Percentiles rank a stretch among this genome's conserved stretches.
Evolutionary conservation across 2,329 filamentous ascomycete genomes (phyloP).

Genomic region (Zymoseptoria tritici): DNA sequence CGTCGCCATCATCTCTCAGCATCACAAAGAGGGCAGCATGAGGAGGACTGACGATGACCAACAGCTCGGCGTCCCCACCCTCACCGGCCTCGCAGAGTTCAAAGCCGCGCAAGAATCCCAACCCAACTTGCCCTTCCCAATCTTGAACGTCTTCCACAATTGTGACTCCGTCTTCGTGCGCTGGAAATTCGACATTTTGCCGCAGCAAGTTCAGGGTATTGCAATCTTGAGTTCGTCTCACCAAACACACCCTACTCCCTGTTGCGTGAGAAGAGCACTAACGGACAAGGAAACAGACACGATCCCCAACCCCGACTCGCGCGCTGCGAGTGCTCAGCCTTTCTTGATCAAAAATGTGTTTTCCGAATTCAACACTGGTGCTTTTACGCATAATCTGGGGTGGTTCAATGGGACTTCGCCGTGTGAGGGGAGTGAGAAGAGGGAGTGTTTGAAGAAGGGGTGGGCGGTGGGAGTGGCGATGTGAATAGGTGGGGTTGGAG

Average conservation of each 20-base stretch:
- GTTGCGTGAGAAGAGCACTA: no score
- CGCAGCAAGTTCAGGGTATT: slow-evolving; percentile 20
- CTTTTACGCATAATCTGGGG: slow-evolving; percentile 4
- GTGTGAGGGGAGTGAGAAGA: background rate
- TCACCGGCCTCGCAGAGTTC: slow-evolving; percentile 13
- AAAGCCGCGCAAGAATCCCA: slow-evolving; percentile 19
- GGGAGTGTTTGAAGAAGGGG: background rate
- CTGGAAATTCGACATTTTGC: slow-evolving; percentile 19
- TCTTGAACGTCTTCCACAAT: slow-evolving; percentile 21
- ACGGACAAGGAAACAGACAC: background rate
- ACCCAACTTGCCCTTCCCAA: slow-evolving; percentile 20
- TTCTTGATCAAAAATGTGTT: slow-evolving; percentile 21
- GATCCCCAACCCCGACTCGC: background rate
- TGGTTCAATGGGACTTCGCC: slow-evolving; percentile 3
- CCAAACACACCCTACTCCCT: no score
- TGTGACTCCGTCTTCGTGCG: slow-evolving; percentile 20
- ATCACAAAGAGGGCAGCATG: no score
- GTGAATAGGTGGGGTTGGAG: no score
- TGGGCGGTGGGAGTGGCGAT: no score
- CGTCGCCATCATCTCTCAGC: no score
- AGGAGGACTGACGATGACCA: no score
- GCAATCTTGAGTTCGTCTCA: slow-evolving; percentile 11
- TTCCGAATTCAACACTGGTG: slow-evolving; percentile 22
- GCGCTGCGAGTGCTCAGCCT: slow-evolving; percentile 8
- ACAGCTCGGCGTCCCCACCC: slow-evolving; percentile 14